Conservation (phyloP, 78 protist species). For the Dictyostelium intermedium region DNA sequence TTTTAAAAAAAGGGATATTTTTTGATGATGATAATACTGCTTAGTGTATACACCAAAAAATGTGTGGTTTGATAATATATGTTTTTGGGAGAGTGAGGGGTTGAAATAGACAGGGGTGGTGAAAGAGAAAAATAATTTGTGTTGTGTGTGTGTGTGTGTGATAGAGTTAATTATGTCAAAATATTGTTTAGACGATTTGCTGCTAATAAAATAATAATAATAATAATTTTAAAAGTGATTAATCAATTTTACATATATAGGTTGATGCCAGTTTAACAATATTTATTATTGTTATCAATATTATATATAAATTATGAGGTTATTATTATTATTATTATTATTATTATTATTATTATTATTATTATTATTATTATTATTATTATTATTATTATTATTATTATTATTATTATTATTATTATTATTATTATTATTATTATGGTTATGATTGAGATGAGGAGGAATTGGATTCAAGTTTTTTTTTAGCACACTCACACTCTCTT, state of each 20-base stretch:
- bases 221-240: not conserved
- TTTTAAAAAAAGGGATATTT: not conserved
- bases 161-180: not conserved
- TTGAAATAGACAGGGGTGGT: not conserved
- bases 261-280: not conserved
- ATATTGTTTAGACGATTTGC: not conserved
- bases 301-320: no score
- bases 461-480: not conserved
- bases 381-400: no score
- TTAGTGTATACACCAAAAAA: not conserved
- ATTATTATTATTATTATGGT: not conserved
- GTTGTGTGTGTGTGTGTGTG: not conserved
- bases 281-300: not conserved
- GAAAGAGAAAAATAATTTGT: not conserved
- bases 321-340: no score
- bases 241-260: not conserved
- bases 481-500: not conserved
- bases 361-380: no score
- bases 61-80: not conserved
- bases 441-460: constrained; percentile 18
- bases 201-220: not conserved
- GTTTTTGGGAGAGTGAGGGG: not conserved
- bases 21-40: not conserved
- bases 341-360: no score
- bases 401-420: not conserved